Percentiles rank a stretch among this genome's conserved stretches.
These are phyloP conservation scores for Inosperma sp. DNA, from an alignment of 768 basidiomycete genomes.

Conservation along the genomic window DNA sequence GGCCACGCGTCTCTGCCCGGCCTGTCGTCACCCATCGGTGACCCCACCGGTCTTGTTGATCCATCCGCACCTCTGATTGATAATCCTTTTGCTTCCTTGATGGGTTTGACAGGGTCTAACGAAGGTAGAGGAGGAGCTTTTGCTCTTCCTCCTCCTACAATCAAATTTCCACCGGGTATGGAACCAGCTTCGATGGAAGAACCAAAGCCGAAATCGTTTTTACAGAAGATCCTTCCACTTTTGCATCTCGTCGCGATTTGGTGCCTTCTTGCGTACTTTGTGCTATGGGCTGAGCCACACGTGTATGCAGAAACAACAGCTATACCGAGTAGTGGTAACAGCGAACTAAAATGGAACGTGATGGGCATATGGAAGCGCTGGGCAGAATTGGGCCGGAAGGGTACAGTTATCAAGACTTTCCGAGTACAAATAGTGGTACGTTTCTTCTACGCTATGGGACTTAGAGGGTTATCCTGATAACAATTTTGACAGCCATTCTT, in stretches of 20 bases:
- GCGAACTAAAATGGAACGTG: constrained; percentile 18
- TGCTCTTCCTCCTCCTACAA: constrained; percentile 20
- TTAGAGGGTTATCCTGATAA: not conserved
- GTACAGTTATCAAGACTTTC: constrained; percentile 30
- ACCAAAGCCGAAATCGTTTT: constrained; percentile 35
- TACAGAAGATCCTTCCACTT: constrained; percentile 62
- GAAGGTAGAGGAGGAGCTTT: constrained; percentile 19
- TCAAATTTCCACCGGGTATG: constrained; percentile 11
- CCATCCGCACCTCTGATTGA: constrained; percentile 31
- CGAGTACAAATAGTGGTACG: constrained; percentile 58
- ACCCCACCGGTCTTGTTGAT: constrained; percentile 22
- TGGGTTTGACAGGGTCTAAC: constrained; percentile 23
- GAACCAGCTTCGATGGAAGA: constrained; percentile 6
- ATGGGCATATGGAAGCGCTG: constrained; percentile 50
- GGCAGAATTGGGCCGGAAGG: constrained; percentile 48
- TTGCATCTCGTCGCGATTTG: constrained; percentile 63
- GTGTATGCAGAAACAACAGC: constrained; percentile 38
- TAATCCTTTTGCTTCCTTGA: constrained; percentile 46
- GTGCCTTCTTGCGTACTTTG: constrained; percentile 62
- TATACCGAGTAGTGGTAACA: constrained; percentile 25
- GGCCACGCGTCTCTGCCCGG: constrained; percentile 16
- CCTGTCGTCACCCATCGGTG: constrained; percentile 22
- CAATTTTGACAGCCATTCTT: constrained; percentile 60
- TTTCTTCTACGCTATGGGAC: constrained; percentile 11
- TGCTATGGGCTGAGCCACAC: constrained; percentile 60